Percentiles rank a stretch among this genome's conserved stretches.
Evolutionary conservation across 306 rosid genomes (phyloP).

Genomic region (Cyclanthera cordifolia): DNA sequence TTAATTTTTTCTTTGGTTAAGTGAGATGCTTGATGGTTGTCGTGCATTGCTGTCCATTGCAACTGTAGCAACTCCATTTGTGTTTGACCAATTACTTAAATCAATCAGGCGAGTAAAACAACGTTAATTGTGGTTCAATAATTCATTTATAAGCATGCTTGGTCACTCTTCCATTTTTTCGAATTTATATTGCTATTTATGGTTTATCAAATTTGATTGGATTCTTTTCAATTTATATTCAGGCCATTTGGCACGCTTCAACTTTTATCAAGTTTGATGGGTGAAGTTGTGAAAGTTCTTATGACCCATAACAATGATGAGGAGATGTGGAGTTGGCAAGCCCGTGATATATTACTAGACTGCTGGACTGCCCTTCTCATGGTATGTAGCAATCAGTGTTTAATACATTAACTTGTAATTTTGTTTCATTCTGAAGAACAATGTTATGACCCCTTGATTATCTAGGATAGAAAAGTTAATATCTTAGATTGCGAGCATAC

Average conservation of each 20-base stretch:
- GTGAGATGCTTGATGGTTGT: slow-evolving; percentile 95
- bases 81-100: slow-evolving; percentile 63
- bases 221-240: slow-evolving; percentile 27
- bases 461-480: too few species aligned
- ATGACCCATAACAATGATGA: slow-evolving; percentile 53
- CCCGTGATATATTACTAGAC: slow-evolving; percentile 82
- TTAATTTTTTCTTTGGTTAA: slow-evolving; percentile 28
- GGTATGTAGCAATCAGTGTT: slow-evolving; percentile 35
- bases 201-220: slow-evolving; percentile 7
- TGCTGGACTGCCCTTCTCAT: slow-evolving; percentile 75
- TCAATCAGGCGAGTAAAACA: slow-evolving; percentile 38
- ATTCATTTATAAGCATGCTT: slow-evolving; percentile 7
- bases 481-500: too few species aligned
- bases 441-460: neutral
- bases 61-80: slow-evolving; percentile 51
- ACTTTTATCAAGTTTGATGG: slow-evolving; percentile 58
- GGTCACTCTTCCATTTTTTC: neutral
- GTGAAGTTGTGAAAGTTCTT: slow-evolving; percentile 70
- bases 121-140: slow-evolving; percentile 12
- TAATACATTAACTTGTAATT: neutral
- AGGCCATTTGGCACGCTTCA: slow-evolving; percentile 72
- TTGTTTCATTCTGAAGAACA: neutral
- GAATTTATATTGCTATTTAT: neutral
- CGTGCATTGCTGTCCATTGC: slow-evolving; percentile 86
- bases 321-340: slow-evolving; percentile 90